These are phyloP conservation scores for Inonotus hispidus DNA, from an alignment of 1,284 basidiomycete genomes.

Conservation along the genomic window DNA sequence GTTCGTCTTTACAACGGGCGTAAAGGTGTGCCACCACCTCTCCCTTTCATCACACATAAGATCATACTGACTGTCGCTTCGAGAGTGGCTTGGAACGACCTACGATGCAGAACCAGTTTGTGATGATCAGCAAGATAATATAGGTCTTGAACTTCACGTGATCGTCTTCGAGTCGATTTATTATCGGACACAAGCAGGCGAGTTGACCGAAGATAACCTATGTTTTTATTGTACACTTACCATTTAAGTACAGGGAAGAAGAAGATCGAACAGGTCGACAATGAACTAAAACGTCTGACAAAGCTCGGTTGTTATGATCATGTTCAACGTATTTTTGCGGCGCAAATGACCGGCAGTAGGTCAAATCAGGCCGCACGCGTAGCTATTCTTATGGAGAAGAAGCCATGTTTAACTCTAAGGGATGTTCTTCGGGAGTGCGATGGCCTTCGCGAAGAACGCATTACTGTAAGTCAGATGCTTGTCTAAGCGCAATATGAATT, in stretches of 20 bases:
- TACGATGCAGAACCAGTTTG: constrained; percentile 70
- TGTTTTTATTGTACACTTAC: not conserved
- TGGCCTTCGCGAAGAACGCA: constrained; percentile 57
- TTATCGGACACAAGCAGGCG: constrained; percentile 60
- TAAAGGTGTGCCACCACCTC: constrained; percentile 40
- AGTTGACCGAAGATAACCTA: not conserved
- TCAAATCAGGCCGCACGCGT: constrained; percentile 46
- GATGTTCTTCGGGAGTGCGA: constrained; percentile 69
- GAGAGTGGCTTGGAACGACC: constrained; percentile 57
- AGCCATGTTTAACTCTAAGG: constrained; percentile 54
- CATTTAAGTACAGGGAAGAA: constrained; percentile 37
- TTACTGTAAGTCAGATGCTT: constrained; percentile 38
- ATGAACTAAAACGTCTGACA: constrained; percentile 57
- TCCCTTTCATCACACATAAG: not conserved
- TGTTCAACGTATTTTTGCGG: constrained; percentile 55
- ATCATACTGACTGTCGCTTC: not conserved
- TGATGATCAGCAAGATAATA: constrained; percentile 48
- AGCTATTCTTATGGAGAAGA: constrained; percentile 59
- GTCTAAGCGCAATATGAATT: not conserved
- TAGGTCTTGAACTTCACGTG: constrained; percentile 61
- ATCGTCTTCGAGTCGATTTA: constrained; percentile 62
- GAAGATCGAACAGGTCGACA: constrained; percentile 63
- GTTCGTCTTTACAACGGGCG: constrained; percentile 68
- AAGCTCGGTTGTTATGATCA: constrained; percentile 51
- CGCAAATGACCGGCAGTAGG: constrained; percentile 51